Percentiles rank a stretch among this genome's conserved stretches.
phyloP scores from a whole-genome alignment of 1,139 yeast species.

The Candida tropicalis region DNA sequence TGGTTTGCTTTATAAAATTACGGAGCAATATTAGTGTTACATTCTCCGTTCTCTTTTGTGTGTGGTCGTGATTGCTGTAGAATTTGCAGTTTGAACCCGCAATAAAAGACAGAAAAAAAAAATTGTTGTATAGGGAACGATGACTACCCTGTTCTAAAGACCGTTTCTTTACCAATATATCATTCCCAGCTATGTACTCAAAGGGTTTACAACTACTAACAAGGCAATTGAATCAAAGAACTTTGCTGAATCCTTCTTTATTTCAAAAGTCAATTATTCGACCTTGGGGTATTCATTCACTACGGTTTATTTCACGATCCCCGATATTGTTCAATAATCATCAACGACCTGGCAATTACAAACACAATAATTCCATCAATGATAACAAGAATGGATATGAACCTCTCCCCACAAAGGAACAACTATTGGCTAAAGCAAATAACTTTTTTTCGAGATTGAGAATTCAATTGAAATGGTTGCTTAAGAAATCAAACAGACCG shows the following conservation, averaged over 20 bases:
- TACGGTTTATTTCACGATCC: slow-evolving; percentile 1
- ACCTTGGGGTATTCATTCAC: background rate
- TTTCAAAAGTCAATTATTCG: background rate
- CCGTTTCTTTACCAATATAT: background rate
- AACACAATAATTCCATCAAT: background rate
- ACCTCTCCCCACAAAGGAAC: slow-evolving; percentile 40
- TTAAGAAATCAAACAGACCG: slow-evolving; percentile 60
- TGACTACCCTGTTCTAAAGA: background rate
- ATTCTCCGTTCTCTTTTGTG: no score
- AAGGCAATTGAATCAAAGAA: background rate
- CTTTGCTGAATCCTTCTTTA: background rate
- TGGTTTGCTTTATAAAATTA: no score
- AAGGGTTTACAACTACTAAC: slow-evolving; percentile 1
- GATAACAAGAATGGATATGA: background rate
- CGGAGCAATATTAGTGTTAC: no score
- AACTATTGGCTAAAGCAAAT: slow-evolving; percentile 54
- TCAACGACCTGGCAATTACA: background rate
- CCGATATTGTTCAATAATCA: background rate
- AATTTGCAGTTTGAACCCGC: slow-evolving; percentile 1
- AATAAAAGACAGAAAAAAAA: background rate
- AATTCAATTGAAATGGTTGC: slow-evolving; percentile 69
- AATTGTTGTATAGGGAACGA: background rate
- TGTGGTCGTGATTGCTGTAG: no score
- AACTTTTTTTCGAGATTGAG: slow-evolving; percentile 51
- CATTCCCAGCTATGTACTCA: background rate